A percentile compares a stretch with the other conserved stretches of the same genome.
phyloP scores from a whole-genome alignment of 176 grass and related monocot genomes.

The Chloris gayana region DNA sequence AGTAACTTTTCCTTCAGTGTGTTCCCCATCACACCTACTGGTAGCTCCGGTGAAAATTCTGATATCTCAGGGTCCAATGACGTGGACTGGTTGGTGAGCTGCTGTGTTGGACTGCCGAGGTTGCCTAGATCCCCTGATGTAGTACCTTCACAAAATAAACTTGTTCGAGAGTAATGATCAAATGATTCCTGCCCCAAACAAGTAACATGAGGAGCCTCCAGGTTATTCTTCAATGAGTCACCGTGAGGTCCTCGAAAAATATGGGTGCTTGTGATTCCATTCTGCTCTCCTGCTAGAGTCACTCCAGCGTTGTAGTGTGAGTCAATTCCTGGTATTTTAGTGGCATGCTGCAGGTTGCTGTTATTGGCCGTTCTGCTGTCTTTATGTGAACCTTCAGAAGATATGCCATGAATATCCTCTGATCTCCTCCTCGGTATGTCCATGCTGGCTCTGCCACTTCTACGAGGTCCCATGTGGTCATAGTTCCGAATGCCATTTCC shows the following conservation, averaged over 20 bases:
- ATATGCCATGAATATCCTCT: conserved; percentile 38
- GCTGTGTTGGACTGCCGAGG: neutral
- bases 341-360: conserved; percentile 41
- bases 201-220: conserved; percentile 12
- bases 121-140: conserved; percentile 50
- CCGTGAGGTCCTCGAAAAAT: conserved; percentile 28
- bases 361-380: conserved; percentile 8
- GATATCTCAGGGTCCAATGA: conserved; percentile 38
- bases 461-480: conserved; percentile 10
- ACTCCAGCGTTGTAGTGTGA: conserved; percentile 17
- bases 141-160: conserved; percentile 54
- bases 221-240: conserved; percentile 18
- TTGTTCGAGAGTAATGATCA: conserved; percentile 38
- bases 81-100: conserved; percentile 28
- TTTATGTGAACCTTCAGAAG: conserved; percentile 34
- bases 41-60: conserved; percentile 47
- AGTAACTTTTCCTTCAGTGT: conserved; percentile 86
- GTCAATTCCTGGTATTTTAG: conserved; percentile 24
- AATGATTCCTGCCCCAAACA: conserved; percentile 44
- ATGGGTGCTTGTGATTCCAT: conserved; percentile 17
- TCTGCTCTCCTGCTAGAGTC: conserved; percentile 27
- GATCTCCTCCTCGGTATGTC: conserved; percentile 40
- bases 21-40: conserved; percentile 40
- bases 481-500: conserved; percentile 24
- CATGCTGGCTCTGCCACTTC: conserved; percentile 26